phyloP scores from a whole-genome alignment of 176 grass and related monocot species.

The Phoenix dactylifera region DNA sequence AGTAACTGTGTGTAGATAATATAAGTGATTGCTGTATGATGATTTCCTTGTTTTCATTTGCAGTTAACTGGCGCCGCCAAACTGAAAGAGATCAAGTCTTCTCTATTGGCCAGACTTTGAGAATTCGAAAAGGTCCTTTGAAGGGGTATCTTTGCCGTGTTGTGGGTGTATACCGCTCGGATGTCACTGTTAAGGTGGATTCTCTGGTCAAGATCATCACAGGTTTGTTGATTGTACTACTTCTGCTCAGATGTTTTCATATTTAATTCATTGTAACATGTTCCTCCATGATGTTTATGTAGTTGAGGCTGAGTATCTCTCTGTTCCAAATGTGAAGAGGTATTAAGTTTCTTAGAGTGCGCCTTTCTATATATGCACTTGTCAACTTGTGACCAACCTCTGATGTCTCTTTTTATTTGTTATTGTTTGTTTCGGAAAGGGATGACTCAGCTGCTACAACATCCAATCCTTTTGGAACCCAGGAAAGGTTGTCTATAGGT shows the following conservation, averaged over 20 bases:
- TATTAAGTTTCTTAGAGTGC: slow-evolving; percentile 5
- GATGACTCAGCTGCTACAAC: slow-evolving; percentile 37
- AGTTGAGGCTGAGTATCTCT: slow-evolving; percentile 74
- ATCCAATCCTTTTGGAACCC: slow-evolving; percentile 45
- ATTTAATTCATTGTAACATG: not conserved
- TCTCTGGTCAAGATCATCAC: slow-evolving; percentile 84
- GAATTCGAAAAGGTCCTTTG: slow-evolving; percentile 79
- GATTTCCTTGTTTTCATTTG: slow-evolving; percentile 31
- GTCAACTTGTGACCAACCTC: too few species aligned
- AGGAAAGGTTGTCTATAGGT: slow-evolving; percentile 36
- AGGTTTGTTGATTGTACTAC: slow-evolving; percentile 56
- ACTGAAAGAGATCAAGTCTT: slow-evolving; percentile 66
- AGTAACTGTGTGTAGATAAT: slow-evolving; percentile 10
- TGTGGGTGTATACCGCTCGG: slow-evolving; percentile 68
- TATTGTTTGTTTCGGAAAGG: slow-evolving; percentile 20
- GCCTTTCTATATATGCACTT: too few species aligned
- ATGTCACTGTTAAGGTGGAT: slow-evolving; percentile 93
- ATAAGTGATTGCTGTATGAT: slow-evolving; percentile 6
- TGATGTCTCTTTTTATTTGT: too few species aligned
- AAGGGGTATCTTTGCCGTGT: slow-evolving; percentile 99
- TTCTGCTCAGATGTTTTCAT: not conserved
- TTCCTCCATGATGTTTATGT: slow-evolving; percentile 18
- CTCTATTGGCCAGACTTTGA: slow-evolving; percentile 69
- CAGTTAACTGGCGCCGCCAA: slow-evolving; percentile 46
- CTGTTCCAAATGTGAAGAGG: slow-evolving; percentile 63